Conservation (phyloP, 129 eudicot genomes). For the Centrapalus pauciflorus region DNA sequence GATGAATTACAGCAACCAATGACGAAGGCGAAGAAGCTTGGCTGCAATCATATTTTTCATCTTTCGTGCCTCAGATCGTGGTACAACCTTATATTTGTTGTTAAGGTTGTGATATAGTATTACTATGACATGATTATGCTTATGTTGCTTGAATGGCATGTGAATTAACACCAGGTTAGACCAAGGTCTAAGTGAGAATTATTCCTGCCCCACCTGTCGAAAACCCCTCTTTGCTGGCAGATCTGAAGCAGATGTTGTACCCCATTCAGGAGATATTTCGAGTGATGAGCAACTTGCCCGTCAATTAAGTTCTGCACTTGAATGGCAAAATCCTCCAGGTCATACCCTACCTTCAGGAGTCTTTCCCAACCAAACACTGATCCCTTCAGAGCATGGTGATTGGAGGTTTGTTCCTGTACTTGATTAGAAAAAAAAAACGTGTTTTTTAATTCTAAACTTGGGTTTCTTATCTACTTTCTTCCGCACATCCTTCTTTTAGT, state of each 20-base stretch:
- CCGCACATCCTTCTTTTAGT: too few species aligned
- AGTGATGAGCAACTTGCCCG: slow-evolving; percentile 92
- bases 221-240: slow-evolving; percentile 81
- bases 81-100: slow-evolving; percentile 28
- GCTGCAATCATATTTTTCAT: slow-evolving; percentile 91
- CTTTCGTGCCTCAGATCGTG: slow-evolving; percentile 94
- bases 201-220: slow-evolving; percentile 96
- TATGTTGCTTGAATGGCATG: slow-evolving; percentile 13
- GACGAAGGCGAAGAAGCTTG: slow-evolving; percentile 94
- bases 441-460: too few species aligned
- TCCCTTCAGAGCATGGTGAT: slow-evolving; percentile 49
- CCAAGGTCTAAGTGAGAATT: slow-evolving; percentile 73
- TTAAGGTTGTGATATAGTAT: neutral
- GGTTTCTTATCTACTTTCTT: too few species aligned
- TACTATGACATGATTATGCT: neutral
- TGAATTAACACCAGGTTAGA: slow-evolving; percentile 73
- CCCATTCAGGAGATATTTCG: slow-evolving; percentile 47
- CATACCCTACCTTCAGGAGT: slow-evolving; percentile 44
- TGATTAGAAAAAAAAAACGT: too few species aligned
- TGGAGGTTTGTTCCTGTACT: slow-evolving; percentile 54
- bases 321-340: slow-evolving; percentile 47
- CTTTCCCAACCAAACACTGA: slow-evolving; percentile 48
- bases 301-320: slow-evolving; percentile 68
- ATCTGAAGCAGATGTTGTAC: slow-evolving; percentile 38
- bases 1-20: slow-evolving; percentile 70